Base-by-base conservation (phyloP, 2,329 filamentous ascomycete species). In the Phyllosticta citribraziliensis region DNA sequence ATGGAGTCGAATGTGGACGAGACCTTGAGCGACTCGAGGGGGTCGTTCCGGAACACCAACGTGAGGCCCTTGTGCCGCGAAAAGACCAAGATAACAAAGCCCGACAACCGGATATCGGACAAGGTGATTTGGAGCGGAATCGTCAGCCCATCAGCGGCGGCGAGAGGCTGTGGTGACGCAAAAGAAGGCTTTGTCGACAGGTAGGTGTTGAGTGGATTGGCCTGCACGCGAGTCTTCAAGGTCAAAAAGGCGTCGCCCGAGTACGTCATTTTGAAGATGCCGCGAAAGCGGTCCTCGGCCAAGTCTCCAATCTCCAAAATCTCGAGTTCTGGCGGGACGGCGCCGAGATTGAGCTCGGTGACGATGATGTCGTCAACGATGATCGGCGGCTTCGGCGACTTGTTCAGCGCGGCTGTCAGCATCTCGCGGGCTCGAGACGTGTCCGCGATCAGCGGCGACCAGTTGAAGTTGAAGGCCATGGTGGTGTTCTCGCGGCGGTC, bases 391-490 rank as follows among this genome's bases (percentile, higher is more conserved):
- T 97, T 97, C 50, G 93, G 92, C 60, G 90, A 94, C 78, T 97
- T 97, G 82, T 99, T 99, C 70, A 99, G 82, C 40, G 94, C 94
- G 62, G 89, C 88, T 25, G 94, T 99, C 69, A 99, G 83, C 75
- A 97, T 88, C 74, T 97, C 92, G 74, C 92, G 89, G 57, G 94
- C 93, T 68, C 91, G 88, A 73, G 88, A 85, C 70, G 90, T 93
- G 79, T 97, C 94, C 72, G 93, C 93, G 78, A 95, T 94, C 67
- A 99, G 83, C 72, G 94, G 94, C 84, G 91, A 96, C 94, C 94
- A 99, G 90, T 97, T 97, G 89, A 99, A 99, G 82, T 97, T 97
- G 88, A 99, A 99, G 68, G 94, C 94, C 94, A 99, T 99, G 77
- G 62, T 66, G 40, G 51, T 35, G 24, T 19, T 52, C 62, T 60